phyloP scores from a whole-genome alignment of 2,329 filamentous ascomycete species.

The Cladosporium sp. region DNA sequence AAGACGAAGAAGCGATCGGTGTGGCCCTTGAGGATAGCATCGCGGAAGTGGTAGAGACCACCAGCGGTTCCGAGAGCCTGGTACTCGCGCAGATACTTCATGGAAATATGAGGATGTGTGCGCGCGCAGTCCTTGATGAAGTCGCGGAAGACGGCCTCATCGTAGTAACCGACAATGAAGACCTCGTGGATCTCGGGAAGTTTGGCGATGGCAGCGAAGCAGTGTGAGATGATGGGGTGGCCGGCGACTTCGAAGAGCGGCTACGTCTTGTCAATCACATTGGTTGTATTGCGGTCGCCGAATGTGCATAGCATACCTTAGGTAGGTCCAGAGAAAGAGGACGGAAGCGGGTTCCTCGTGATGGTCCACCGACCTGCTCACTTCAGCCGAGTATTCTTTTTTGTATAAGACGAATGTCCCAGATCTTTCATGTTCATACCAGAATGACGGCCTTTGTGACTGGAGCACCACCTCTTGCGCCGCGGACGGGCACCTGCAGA shows the following conservation, averaged over 20 bases:
- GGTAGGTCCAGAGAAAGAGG: constrained; percentile 93
- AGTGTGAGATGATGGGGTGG: constrained; percentile 98
- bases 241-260: constrained; percentile 98
- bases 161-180: constrained; percentile 98
- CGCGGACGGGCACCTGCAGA: constrained; percentile 35
- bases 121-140: constrained; percentile 90
- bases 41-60: constrained; percentile 97
- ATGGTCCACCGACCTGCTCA: constrained; percentile 84
- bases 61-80: constrained; percentile 93
- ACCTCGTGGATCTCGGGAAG: constrained; percentile 93
- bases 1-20: constrained; percentile 96
- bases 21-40: constrained; percentile 93
- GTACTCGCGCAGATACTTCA: constrained; percentile 97
- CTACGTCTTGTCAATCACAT: constrained; percentile 46
- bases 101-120: constrained; percentile 82
- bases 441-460: constrained; percentile 93
- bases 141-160: constrained; percentile 93
- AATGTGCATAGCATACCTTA: constrained; percentile 68
- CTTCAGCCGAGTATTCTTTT: constrained; percentile 22
- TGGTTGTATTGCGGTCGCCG: neutral
- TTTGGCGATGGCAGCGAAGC: constrained; percentile 85
- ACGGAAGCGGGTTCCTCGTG: constrained; percentile 90
- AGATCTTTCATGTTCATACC: constrained; percentile 47
- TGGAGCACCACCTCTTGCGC: constrained; percentile 44
- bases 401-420: constrained; percentile 5